A percentile compares a stretch with the other conserved stretches of the same genome.
Evolutionary conservation across 176 grass and related monocot species (phyloP).

Genomic region (Themeda triandra): DNA sequence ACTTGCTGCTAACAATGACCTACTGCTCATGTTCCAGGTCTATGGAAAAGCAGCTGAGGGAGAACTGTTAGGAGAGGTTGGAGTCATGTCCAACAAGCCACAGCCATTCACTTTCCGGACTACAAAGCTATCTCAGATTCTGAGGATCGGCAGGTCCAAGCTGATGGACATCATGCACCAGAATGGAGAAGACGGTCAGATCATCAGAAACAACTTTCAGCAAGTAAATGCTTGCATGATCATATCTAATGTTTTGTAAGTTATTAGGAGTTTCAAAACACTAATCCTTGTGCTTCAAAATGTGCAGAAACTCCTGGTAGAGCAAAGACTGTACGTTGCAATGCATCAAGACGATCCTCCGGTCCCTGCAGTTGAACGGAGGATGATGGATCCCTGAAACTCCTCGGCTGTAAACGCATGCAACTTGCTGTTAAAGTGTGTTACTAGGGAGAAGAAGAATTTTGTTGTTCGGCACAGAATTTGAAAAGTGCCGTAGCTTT

Average conservation of each 20-base stretch:
- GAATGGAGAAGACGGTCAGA: conserved; percentile 54
- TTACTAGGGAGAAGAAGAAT: not conserved
- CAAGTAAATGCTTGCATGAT: conserved; percentile 26
- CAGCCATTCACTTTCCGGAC: conserved; percentile 69
- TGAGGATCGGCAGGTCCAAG: conserved; percentile 55
- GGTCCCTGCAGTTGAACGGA: not conserved
- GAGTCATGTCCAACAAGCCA: conserved; percentile 55
- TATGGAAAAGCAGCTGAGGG: conserved; percentile 42
- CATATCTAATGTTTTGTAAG: too few relatives aligned
- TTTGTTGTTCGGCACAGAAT: not conserved
- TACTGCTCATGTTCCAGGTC: conserved; percentile 35
- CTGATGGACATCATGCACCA: conserved; percentile 68
- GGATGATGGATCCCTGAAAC: conserved; percentile 15
- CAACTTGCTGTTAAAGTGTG: too few relatives aligned
- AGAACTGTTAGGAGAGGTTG: conserved; percentile 75
- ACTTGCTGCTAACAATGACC: not conserved
- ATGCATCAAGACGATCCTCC: not conserved
- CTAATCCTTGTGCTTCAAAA: conserved; percentile 6
- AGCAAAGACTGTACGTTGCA: not conserved
- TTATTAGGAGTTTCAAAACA: not conserved
- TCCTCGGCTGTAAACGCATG: not conserved
- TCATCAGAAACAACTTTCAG: conserved; percentile 57
- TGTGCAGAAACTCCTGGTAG: conserved; percentile 23
- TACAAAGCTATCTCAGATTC: conserved; percentile 67
- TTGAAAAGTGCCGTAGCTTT: not conserved